A percentile compares a stretch with the other conserved stretches of the same genome.
phyloP scores from a whole-genome alignment of 441 rosid species.

The Eutrema salsugineum region DNA sequence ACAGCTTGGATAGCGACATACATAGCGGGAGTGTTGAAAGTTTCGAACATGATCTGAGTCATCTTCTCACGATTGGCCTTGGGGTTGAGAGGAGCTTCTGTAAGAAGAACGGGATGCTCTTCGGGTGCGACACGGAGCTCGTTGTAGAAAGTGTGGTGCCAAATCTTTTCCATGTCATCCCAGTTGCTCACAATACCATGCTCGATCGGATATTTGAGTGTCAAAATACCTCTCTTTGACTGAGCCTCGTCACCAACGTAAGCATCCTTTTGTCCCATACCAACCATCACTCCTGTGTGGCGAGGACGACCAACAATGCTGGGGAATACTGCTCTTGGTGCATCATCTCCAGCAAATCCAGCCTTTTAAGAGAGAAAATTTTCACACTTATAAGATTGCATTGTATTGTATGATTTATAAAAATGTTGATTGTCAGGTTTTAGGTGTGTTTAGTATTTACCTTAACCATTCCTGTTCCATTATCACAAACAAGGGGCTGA shows the following conservation, averaged over 20 bases:
- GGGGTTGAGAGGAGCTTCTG: conserved; percentile 60
- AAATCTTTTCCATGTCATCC: conserved; percentile 49
- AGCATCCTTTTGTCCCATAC: conserved; percentile 49
- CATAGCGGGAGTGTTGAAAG: conserved; percentile 47
- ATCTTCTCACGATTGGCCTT: conserved; percentile 60
- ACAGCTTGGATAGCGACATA: conserved; percentile 59
- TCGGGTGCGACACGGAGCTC: conserved; percentile 62
- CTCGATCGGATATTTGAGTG: conserved; percentile 39
- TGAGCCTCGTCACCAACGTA: conserved; percentile 47
- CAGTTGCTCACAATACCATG: conserved; percentile 44
- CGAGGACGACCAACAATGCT: conserved; percentile 44
- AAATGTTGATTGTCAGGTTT: too few relatives aligned
- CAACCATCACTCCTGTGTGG: conserved; percentile 49
- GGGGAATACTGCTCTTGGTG: conserved; percentile 44
- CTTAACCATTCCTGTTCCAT: conserved; percentile 92
- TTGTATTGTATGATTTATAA: too few relatives aligned
- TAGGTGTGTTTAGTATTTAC: conserved; percentile 24
- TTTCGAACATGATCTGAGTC: conserved; percentile 50
- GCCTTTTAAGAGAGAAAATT: conserved; percentile 22
- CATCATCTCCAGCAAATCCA: conserved; percentile 48
- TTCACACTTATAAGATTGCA: background rate
- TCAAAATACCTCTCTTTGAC: conserved; percentile 43
- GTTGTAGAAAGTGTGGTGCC: conserved; percentile 55
- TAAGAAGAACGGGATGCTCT: conserved; percentile 60
- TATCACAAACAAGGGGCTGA: conserved; percentile 88